Base-by-base conservation (phyloP, 345 rosid species). In the Diplotaxis tenuifolia region DNA sequence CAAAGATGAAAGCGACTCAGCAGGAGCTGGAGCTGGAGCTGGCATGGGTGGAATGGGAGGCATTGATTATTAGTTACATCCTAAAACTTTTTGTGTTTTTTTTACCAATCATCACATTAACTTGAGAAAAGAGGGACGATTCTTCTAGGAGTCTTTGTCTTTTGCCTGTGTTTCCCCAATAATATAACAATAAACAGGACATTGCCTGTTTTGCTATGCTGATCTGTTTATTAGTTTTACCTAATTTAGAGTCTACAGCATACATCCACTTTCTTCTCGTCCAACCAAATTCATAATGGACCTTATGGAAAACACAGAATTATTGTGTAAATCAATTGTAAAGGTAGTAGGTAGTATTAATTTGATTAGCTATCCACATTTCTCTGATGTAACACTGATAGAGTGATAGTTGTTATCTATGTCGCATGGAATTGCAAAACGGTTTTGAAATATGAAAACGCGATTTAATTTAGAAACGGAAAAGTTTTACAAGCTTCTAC, bases 91-190 rank as follows among this genome's bases (percentile, higher is more conserved):
- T n/a, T n/a, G n/a, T n/a, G n/a, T n/a, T n/a, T 25, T 2, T 56
- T 23, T 56, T 19, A 56, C 61, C 61, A 25, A 56, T 56, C 61
- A 56, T 52, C 25, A 52, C 61, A 2, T 60, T 60, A 60, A 60
- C 47, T 20, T 32, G 65, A 61, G 65, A 19, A 11, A 18, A 18
- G 65, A 34, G 65, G 34, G 9, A 61, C 47, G 9, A 34, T 62
- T 62, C 66, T 36, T 62, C 12, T 62, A 62, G 50, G 66, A 62
- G 10, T 66, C 50, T 19, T 54, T 54, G n/a, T 16, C 25, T 20
- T 32, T 40, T 40, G 47, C 47, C 47, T 14, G 47, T 67, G 62
- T 67, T 52, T 19, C 19, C 23, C 47, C 14, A 40, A 40, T 40
- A 20, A n/a, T n/a, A 52, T 2, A 66, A 53, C n/a, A 53, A 20